phyloP scores from a whole-genome alignment of 1,139 yeast genomes.

The Kodamaea suecica region DNA sequence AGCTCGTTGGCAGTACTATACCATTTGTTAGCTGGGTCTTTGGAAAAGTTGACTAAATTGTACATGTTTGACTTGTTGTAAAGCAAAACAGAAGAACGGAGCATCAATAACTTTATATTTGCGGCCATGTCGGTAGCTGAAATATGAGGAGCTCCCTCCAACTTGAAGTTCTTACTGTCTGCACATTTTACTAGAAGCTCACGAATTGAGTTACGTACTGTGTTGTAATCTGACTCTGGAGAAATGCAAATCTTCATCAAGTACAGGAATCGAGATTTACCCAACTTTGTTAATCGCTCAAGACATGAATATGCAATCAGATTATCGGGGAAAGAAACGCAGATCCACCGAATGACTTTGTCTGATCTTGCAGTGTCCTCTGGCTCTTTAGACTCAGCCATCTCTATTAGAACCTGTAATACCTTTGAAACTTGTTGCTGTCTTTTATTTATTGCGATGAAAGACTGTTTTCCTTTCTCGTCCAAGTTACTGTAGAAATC shows the following conservation, averaged over 20 bases:
- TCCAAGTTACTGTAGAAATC: slow-evolving; percentile 49
- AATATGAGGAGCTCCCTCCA: slow-evolving; percentile 39
- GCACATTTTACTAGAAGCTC: slow-evolving; percentile 56
- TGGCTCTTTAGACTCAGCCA: slow-evolving; percentile 25
- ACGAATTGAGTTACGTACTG: slow-evolving; percentile 57
- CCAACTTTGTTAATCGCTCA: slow-evolving; percentile 48
- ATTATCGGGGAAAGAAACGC: slow-evolving; percentile 54
- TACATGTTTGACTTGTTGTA: slow-evolving; percentile 66
- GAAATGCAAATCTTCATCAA: slow-evolving; percentile 54
- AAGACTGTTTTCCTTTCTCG: slow-evolving; percentile 59
- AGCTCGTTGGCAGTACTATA: slow-evolving; percentile 46
- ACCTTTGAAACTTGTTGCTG: slow-evolving; percentile 58
- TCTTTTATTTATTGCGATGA: slow-evolving; percentile 64
- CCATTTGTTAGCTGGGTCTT: slow-evolving; percentile 29
- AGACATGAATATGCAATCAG: slow-evolving; percentile 48
- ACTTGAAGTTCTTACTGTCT: slow-evolving; percentile 48
- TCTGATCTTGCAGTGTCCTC: slow-evolving; percentile 38
- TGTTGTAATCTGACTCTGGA: slow-evolving; percentile 57
- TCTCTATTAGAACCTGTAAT: slow-evolving; percentile 32
- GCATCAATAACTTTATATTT: slow-evolving; percentile 54
- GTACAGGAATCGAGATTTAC: slow-evolving; percentile 56
- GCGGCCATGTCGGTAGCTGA: slow-evolving; percentile 49
- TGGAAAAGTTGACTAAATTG: slow-evolving; percentile 48
- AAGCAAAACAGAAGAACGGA: slow-evolving; percentile 58
- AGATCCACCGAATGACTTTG: slow-evolving; percentile 64